A percentile compares a stretch with the other conserved stretches of the same genome.
These are phyloP conservation scores for Colletotrichum salicis DNA, from an alignment of 2,329 filamentous ascomycete species.

Conservation along the genomic window DNA sequence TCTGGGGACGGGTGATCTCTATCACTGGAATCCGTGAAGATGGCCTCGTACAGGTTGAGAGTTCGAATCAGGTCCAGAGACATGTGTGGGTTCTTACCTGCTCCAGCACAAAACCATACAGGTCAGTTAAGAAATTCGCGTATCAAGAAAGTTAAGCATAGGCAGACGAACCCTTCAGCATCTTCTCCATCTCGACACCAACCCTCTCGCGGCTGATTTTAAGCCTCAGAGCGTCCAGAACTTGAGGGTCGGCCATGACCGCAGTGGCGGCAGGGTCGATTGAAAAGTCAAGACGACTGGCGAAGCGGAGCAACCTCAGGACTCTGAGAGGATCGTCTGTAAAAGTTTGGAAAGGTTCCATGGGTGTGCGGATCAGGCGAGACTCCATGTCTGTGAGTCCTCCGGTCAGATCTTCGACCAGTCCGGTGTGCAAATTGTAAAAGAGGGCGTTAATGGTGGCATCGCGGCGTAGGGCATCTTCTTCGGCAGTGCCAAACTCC, in stretches of 20 bases:
- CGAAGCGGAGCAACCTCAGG: conserved; percentile 87
- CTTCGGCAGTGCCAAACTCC: conserved; percentile 91
- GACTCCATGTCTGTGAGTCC: conserved; percentile 80
- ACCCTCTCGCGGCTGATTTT: conserved; percentile 96
- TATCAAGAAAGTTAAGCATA: not conserved
- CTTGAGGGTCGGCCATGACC: conserved; percentile 82
- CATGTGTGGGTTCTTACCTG: conserved; percentile 67
- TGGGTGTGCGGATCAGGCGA: conserved; percentile 82
- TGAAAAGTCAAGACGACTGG: conserved; percentile 81
- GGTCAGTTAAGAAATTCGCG: not conserved
- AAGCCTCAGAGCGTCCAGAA: conserved; percentile 79
- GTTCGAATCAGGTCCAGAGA: conserved; percentile 74
- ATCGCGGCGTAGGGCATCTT: conserved; percentile 90
- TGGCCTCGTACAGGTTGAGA: conserved; percentile 74
- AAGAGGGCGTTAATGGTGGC: conserved; percentile 96
- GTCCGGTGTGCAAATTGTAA: conserved; percentile 85
- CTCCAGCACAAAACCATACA: not conserved
- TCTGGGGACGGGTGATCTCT: conserved; percentile 65
- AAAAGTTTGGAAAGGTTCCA: conserved; percentile 92
- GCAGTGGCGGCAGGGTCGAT: conserved; percentile 77
- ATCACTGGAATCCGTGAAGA: conserved; percentile 77
- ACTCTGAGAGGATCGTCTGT: conserved; percentile 92
- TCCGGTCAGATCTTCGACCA: conserved; percentile 86
- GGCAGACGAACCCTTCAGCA: conserved; percentile 73
- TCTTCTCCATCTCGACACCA: conserved; percentile 89